These are phyloP conservation scores for Pistacia atlantica DNA, from an alignment of 345 rosid species.

Conservation along the genomic window DNA sequence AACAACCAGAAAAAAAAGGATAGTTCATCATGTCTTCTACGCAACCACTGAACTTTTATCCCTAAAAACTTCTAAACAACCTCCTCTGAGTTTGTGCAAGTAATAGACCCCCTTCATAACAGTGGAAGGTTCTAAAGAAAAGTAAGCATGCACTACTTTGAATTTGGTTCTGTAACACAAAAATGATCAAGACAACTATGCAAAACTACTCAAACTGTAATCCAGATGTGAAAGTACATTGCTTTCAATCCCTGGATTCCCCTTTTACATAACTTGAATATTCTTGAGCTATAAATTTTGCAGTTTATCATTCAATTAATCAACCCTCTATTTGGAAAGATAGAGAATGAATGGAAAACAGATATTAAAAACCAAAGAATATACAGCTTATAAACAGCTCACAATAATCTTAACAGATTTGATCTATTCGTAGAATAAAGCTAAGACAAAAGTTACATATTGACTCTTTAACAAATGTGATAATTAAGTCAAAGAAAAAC, in stretches of 20 bases:
- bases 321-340: neutral
- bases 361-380: neutral
- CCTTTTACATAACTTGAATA: neutral
- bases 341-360: neutral
- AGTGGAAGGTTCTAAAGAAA: neutral
- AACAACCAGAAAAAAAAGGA: neutral
- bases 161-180: neutral
- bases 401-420: neutral
- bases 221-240: neutral
- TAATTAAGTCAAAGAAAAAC: neutral
- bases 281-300: neutral
- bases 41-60: neutral
- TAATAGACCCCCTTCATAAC: neutral
- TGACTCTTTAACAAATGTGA: neutral
- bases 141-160: neutral
- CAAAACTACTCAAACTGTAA: neutral
- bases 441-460: neutral
- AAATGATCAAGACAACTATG: neutral
- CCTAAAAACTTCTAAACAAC: neutral
- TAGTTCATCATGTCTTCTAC: neutral
- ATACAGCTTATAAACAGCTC: neutral
- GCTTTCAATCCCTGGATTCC: neutral
- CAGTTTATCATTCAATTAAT: neutral
- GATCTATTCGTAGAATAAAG: neutral
- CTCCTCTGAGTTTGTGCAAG: slow-evolving; percentile 9